These are phyloP conservation scores for Trifolium fragiferum DNA, from an alignment of 306 rosid species.

Conservation along the genomic window DNA sequence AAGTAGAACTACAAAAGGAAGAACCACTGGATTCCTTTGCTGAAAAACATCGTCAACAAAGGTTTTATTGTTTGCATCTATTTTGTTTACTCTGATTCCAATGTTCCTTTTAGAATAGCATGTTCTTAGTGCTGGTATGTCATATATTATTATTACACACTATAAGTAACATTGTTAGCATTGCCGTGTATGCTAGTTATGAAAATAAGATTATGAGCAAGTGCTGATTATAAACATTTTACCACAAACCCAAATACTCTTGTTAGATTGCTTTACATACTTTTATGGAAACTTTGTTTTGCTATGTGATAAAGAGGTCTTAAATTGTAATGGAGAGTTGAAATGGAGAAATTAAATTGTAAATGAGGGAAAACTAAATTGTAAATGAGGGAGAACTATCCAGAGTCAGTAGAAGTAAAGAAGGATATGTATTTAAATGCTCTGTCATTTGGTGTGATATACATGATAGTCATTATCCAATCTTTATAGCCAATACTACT, in stretches of 20 bases:
- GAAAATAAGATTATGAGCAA: constrained; percentile 12
- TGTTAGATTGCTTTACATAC: constrained; percentile 7
- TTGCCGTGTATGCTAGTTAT: background rate
- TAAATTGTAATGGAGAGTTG: background rate
- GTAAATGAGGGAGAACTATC: too few relatives aligned
- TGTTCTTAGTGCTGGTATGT: constrained; percentile 1
- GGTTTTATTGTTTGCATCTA: constrained; percentile 49
- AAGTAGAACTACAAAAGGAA: constrained; percentile 52
- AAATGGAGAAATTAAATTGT: background rate
- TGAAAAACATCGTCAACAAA: constrained; percentile 92
- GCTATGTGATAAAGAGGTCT: background rate
- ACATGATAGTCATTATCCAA: background rate
- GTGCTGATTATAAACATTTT: background rate
- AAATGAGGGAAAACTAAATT: too few relatives aligned
- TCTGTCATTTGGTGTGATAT: too few relatives aligned
- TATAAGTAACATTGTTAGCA: background rate
- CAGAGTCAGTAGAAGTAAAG: too few relatives aligned
- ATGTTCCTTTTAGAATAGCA: background rate
- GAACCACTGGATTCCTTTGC: constrained; percentile 80
- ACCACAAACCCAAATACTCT: background rate
- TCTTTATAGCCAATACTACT: background rate
- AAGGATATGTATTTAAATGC: background rate
- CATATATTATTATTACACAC: background rate
- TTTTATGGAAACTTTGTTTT: constrained; percentile 23
- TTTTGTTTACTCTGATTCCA: background rate